phyloP scores from a whole-genome alignment of 1,139 yeast species.

The Pichia sp. region DNA sequence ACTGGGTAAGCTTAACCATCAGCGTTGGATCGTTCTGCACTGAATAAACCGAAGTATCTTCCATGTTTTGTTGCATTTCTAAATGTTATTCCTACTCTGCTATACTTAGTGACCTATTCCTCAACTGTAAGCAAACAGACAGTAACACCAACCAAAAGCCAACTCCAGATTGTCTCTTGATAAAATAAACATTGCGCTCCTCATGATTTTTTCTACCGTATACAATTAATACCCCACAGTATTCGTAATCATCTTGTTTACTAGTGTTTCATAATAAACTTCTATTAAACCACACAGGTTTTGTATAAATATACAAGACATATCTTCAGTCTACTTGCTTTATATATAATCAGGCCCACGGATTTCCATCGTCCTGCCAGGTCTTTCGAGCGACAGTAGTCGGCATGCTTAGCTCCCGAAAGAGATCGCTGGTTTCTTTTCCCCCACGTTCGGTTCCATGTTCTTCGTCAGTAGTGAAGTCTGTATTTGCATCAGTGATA shows the following conservation, averaged over 20 bases:
- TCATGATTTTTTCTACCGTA: neutral
- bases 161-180: neutral
- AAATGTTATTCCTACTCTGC: no score
- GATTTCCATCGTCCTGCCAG: constrained; percentile 32
- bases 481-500: neutral
- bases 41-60: constrained; percentile 6
- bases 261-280: no score
- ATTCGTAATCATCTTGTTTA: no score
- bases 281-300: no score
- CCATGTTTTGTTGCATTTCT: neutral
- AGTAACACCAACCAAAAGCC: neutral
- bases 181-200: constrained; percentile 1
- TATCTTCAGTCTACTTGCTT: no score
- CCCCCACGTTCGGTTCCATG: constrained; percentile 5
- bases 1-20: neutral
- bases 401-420: constrained; percentile 49
- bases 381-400: constrained; percentile 48
- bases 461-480: neutral
- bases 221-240: neutral
- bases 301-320: no score
- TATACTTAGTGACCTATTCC: no score
- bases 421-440: constrained; percentile 39
- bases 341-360: constrained; percentile 27
- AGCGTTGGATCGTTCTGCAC: constrained; percentile 5
- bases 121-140: no score